Percentiles rank a stretch among this genome's conserved stretches.
Conservation (phyloP, 1,284 basidiomycete species). For the Leucoagaricus sp. region DNA sequence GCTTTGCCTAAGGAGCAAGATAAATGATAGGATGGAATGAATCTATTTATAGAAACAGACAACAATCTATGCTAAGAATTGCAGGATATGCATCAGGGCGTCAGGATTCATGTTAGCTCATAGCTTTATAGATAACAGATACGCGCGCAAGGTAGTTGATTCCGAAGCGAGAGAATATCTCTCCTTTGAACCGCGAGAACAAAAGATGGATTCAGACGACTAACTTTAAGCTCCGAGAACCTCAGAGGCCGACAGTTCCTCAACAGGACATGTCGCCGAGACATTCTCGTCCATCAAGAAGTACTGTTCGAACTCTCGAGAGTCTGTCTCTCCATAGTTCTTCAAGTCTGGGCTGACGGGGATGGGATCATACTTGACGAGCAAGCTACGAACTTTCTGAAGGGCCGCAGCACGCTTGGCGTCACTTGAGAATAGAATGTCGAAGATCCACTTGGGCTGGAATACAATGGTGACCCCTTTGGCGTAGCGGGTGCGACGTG, state of each 20-base stretch:
- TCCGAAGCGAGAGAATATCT: too few species aligned
- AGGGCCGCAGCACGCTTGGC: slow-evolving; percentile 19
- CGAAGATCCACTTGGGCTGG: slow-evolving; percentile 24
- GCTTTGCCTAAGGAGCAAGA: too few species aligned
- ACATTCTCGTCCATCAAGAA: slow-evolving; percentile 21
- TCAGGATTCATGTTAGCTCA: too few species aligned
- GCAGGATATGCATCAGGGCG: too few species aligned
- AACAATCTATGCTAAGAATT: too few species aligned
- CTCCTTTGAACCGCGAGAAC: not conserved
- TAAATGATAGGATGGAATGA: too few species aligned
- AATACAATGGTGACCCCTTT: slow-evolving; percentile 21
- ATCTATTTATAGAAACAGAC: too few species aligned
- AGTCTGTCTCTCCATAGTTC: slow-evolving; percentile 21
- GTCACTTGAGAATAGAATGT: slow-evolving; percentile 21
- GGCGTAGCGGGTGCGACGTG: slow-evolving; percentile 18
- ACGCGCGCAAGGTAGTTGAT: too few species aligned
- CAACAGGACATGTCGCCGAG: slow-evolving; percentile 17
- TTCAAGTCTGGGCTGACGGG: slow-evolving; percentile 21
- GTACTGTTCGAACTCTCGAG: slow-evolving; percentile 21
- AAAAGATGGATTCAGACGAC: not conserved
- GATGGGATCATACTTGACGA: slow-evolving; percentile 21
- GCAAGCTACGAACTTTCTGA: slow-evolving; percentile 17
- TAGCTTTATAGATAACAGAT: too few species aligned
- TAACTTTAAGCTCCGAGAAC: not conserved
- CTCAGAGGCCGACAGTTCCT: slow-evolving; percentile 13